Evolutionary conservation across 2,329 filamentous ascomycete genomes (phyloP), one percentile per base, ranked within the genome.

Genomic region (Sphaerulina musiva): DNA sequence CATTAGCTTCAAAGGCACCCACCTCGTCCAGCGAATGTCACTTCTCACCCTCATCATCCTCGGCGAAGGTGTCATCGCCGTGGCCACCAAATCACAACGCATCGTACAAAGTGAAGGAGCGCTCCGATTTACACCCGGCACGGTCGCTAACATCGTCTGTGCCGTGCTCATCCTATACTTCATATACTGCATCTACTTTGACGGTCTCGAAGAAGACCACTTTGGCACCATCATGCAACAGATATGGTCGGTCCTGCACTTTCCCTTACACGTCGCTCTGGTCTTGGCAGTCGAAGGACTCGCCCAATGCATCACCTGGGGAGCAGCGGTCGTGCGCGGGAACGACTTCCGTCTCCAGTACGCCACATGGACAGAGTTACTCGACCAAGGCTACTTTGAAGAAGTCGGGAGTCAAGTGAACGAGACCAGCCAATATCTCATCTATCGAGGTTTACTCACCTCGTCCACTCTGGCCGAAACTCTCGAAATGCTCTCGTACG

Each of bases 1-100:
- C 42, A 66, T 71, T 58, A 67, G 62, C 42, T 72, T 72, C 67
- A 71, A 72, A 52, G 68, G 68, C 6, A 72, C 70, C 9, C 69
- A 72, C 48, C 64, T 72, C 48, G 62, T 69, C 3, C 64, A 72
- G 55, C 63, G 62, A 11, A 70, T 72, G 69, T 66, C 64, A n/a
- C 62, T 72, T 1, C 64, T 72, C 3, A 71, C 69, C 1, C 62
- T 72, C 39, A 72, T 72, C 59, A 68, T 72, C 46, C 63, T 72
- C 14, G 70, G 69, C 42, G 70, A 72, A 60, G 70, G 70, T 40
- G 67, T 71, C 46, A 71, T 72, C 38, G 68, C 68, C 34, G 57
- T 72, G 38, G 66, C 64, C 62, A 65, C 59, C 36, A 62, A 66
- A 44, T 68, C 69, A 42, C 66, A 67, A 29, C 62, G 63, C 29